Conservation (phyloP, 257 asterid species). For the Scutellaria galericulata region DNA sequence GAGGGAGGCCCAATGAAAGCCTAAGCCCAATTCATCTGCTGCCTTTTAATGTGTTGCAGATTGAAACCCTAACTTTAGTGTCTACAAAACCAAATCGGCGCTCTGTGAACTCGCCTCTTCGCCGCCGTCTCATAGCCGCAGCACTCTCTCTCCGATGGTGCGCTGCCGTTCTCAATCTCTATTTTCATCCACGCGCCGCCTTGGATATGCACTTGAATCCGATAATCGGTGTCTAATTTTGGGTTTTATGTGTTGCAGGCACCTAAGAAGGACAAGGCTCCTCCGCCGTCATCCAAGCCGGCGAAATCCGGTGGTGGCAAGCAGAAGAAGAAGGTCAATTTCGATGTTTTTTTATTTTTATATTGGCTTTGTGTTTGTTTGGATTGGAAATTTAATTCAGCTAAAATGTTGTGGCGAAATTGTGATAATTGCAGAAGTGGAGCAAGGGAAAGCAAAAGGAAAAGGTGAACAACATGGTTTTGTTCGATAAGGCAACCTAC, state of each 20-base stretch:
- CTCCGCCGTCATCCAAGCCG: slow-evolving; percentile 92
- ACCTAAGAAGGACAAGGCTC: slow-evolving; percentile 91
- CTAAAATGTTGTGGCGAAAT: not conserved
- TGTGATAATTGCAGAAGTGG: slow-evolving; percentile 42
- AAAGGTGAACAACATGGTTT: slow-evolving; percentile 96
- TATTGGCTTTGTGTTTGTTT: not conserved
- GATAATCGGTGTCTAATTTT: not conserved
- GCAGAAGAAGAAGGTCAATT: slow-evolving; percentile 89
- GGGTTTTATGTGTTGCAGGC: slow-evolving; percentile 54
- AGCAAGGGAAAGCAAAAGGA: slow-evolving; percentile 99
- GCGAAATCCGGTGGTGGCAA: slow-evolving; percentile 93
- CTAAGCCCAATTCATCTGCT: not conserved
- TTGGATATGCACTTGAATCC: not conserved
- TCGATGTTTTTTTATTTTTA: not conserved
- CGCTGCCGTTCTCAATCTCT: not conserved
- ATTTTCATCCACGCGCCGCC: not conserved
- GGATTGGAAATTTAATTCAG: slow-evolving; percentile 8
- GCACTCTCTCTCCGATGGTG: slow-evolving; percentile 37
- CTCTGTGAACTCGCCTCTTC: not conserved
- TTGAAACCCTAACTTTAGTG: slow-evolving; percentile 31
- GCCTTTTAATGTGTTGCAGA: not conserved
- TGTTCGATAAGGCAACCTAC: slow-evolving; percentile 82
- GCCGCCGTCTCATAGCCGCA: slow-evolving; percentile 6
- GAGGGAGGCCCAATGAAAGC: slow-evolving; percentile 12
- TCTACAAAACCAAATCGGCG: not conserved